Evolutionary conservation across 495 filamentous ascomycete genomes (phyloP).

Genomic region (Recurvomyces mirabilis): DNA sequence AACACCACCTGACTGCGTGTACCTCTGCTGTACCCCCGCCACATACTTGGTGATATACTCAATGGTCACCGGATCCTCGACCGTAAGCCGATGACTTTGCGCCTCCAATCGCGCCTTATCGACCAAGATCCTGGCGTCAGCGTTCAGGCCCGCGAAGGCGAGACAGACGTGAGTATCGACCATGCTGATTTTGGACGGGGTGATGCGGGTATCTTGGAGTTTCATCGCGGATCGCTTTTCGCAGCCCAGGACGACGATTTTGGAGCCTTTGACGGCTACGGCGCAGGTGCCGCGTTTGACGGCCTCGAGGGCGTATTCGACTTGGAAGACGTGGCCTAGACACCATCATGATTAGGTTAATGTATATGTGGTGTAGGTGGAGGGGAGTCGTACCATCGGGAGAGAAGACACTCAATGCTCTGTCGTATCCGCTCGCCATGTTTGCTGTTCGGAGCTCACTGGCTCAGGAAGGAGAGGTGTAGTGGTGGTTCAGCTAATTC

Average conservation of each 20-base stretch:
- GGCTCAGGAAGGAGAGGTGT: not conserved
- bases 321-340: constrained; percentile 92
- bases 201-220: constrained; percentile 97
- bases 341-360: constrained; percentile 8
- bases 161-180: constrained; percentile 93
- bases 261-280: constrained; percentile 88
- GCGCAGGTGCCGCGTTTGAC: constrained; percentile 98
- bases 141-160: constrained; percentile 92
- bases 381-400: not conserved
- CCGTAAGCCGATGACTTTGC: constrained; percentile 93
- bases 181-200: constrained; percentile 91
- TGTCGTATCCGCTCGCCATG: constrained; percentile 35
- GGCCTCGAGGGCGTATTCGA: constrained; percentile 97
- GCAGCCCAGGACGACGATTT: constrained; percentile 92
- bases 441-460: constrained; percentile 1
- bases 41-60: constrained; percentile 99
- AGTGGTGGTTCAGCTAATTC: not conserved
- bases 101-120: constrained; percentile 96
- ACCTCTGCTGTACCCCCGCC: constrained; percentile 92
- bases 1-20: constrained; percentile 96
- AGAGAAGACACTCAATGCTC: constrained; percentile 31
- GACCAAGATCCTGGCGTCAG: constrained; percentile 91
- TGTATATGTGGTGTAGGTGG: not conserved
- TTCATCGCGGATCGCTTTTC: constrained; percentile 99
- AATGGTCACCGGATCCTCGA: constrained; percentile 92